Conservation (phyloP, 2,329 filamentous ascomycete genomes). For the Arthrobotrys sinensis region DNA sequence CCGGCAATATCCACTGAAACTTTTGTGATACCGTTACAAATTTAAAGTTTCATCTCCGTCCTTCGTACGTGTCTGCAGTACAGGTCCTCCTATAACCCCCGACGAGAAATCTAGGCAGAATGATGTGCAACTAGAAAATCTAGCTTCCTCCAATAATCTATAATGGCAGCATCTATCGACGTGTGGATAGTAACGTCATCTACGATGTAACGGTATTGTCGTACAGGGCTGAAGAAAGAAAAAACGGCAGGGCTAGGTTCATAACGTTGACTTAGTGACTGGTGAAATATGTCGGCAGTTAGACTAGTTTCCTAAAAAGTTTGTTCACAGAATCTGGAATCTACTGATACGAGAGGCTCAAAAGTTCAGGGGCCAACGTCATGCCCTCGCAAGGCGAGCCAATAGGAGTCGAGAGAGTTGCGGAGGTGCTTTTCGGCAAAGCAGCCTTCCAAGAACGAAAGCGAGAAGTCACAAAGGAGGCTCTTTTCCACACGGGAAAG, state of each 20-base stretch:
- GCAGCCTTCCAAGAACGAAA: conserved; percentile 42
- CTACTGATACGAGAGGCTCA: conserved; percentile 48
- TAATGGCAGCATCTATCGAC: not conserved
- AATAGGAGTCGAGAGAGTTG: conserved; percentile 5
- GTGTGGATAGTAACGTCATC: conserved; percentile 44
- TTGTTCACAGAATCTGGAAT: conserved; percentile 38
- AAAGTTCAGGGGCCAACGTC: conserved; percentile 44
- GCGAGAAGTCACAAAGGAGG: conserved; percentile 40
- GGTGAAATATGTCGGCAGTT: conserved; percentile 49
- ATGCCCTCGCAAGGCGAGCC: conserved; percentile 46
- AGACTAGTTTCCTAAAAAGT: conserved; percentile 7
- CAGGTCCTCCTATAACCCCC: not conserved
- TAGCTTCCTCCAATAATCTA: conserved; percentile 8
- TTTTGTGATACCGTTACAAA: conserved; percentile 30
- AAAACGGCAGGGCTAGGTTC: conserved; percentile 17
- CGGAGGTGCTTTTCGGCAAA: conserved; percentile 48
- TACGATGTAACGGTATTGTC: conserved; percentile 56
- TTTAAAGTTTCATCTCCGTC: conserved; percentile 15
- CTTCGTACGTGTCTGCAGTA: not conserved
- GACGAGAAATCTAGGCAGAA: conserved; percentile 35
- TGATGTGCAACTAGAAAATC: conserved; percentile 12
- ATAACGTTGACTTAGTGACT: not conserved
- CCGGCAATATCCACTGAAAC: conserved; percentile 27
- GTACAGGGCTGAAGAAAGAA: conserved; percentile 45
- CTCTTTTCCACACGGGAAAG: conserved; percentile 54